phyloP scores from a whole-genome alignment of 768 basidiomycete genomes.

The Chalciporus pseudorubinellus region DNA sequence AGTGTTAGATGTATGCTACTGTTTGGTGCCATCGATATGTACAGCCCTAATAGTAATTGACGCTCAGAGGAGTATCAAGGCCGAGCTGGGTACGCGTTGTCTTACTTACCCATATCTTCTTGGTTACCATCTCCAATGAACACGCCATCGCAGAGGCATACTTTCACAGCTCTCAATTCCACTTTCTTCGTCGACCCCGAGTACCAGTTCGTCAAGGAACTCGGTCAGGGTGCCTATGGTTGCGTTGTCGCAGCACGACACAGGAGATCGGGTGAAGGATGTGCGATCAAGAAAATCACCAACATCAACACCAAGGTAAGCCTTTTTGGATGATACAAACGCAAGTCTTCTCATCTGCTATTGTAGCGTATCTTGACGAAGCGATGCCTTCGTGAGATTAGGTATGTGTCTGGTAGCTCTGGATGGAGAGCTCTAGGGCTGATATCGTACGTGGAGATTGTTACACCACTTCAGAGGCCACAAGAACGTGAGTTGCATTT shows the following conservation, averaged over 20 bases:
- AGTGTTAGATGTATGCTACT: conserved; percentile 22
- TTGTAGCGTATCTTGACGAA: conserved; percentile 90
- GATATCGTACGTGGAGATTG: conserved; percentile 48
- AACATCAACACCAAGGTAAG: conserved; percentile 86
- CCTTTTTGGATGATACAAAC: neutral
- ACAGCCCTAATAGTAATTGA: conserved; percentile 7
- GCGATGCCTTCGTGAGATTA: conserved; percentile 92
- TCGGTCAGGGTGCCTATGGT: conserved; percentile 94
- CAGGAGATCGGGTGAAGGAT: conserved; percentile 79
- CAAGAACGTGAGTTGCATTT: conserved; percentile 74
- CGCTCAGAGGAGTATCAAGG: neutral
- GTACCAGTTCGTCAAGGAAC: conserved; percentile 94
- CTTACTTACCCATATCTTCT: neutral
- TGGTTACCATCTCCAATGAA: conserved; percentile 9
- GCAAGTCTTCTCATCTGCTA: conserved; percentile 12
- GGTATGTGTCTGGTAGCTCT: conserved; percentile 42
- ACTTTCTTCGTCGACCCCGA: conserved; percentile 85
- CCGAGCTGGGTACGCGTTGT: neutral
- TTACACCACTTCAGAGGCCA: conserved; percentile 98
- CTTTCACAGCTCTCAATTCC: conserved; percentile 81
- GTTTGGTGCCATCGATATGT: conserved; percentile 34
- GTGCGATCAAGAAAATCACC: conserved; percentile 95
- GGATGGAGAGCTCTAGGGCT: conserved; percentile 3
- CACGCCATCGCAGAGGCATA: conserved; percentile 63
- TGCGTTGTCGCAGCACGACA: conserved; percentile 87